Conservation (phyloP, 495 filamentous ascomycete species). For the Platismatia glauca region DNA sequence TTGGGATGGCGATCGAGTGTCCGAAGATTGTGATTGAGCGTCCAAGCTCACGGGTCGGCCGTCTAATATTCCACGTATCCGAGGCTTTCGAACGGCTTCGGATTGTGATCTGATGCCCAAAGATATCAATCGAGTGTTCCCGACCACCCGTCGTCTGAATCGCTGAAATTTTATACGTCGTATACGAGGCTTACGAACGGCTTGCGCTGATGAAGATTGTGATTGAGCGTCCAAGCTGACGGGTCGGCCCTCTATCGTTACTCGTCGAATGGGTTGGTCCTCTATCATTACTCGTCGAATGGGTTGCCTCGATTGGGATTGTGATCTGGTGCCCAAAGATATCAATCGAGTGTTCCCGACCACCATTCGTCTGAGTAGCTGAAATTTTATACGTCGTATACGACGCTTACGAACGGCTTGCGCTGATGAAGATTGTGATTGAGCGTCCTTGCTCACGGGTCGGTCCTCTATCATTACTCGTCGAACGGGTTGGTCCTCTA, state of each 20-base stretch:
- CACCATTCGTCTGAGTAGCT: background rate
- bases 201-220: background rate
- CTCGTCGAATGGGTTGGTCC: no score
- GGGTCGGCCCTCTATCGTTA: no score
- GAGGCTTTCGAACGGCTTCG: background rate
- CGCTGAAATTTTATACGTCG: background rate
- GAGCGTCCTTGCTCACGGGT: no score
- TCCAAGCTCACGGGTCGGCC: background rate
- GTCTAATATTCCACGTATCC: background rate
- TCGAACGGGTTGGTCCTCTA: no score
- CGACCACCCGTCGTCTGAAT: background rate
- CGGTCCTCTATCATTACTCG: no score
- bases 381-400: no score
- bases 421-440: background rate
- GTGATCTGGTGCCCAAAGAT: no score
- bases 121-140: no score
- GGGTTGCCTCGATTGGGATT: no score
- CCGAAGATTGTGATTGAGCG: background rate
- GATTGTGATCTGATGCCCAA: no score
- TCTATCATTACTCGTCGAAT: no score
- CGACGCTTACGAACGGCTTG: background rate
- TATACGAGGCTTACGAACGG: background rate
- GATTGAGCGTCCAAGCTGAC: background rate
- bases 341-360: background rate
- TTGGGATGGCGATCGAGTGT: no score